These are phyloP conservation scores for Iris macrosiphon DNA, from an alignment of 106 monocot genomes.

Conservation along the genomic window DNA sequence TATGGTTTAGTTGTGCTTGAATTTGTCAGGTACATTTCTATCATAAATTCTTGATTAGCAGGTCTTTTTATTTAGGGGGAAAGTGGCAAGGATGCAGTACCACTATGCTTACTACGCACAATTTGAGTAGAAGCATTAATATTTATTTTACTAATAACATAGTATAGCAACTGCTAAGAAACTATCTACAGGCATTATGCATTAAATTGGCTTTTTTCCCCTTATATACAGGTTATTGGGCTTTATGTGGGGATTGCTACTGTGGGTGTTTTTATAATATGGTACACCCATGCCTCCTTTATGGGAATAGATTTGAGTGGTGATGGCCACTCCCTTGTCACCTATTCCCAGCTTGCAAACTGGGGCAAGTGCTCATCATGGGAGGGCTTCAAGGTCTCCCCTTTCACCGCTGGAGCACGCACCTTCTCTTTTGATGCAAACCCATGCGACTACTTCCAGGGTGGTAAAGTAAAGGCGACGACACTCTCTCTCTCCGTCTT, in stretches of 20 bases:
- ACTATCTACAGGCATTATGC: background rate
- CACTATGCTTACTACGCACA: too few species aligned
- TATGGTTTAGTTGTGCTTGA: too few species aligned
- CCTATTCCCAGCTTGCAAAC: conserved; percentile 66
- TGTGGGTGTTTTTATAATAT: conserved; percentile 74
- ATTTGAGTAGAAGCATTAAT: too few species aligned
- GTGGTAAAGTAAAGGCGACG: conserved; percentile 78
- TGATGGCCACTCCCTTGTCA: conserved; percentile 76
- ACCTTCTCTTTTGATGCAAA: conserved; percentile 44
- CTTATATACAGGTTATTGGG: conserved; percentile 56
- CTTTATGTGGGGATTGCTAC: conserved; percentile 80
- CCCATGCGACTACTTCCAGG: conserved; percentile 74
- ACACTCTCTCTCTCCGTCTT: conserved; percentile 81
- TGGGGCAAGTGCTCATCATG: conserved; percentile 69
- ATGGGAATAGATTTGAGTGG: conserved; percentile 61
- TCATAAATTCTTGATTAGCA: too few species aligned
- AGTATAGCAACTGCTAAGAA: too few species aligned
- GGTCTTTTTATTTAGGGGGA: too few species aligned
- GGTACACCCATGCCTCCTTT: conserved; percentile 84
- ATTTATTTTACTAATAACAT: too few species aligned
- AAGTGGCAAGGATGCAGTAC: too few species aligned
- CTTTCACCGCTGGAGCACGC: conserved; percentile 59
- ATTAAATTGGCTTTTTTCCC: background rate
- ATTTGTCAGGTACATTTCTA: too few species aligned
- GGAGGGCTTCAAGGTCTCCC: conserved; percentile 47